A percentile compares a stretch with the other conserved stretches of the same genome.
phyloP scores from a whole-genome alignment of 2,329 filamentous ascomycete genomes.

The Akanthomyces uredinophilus region DNA sequence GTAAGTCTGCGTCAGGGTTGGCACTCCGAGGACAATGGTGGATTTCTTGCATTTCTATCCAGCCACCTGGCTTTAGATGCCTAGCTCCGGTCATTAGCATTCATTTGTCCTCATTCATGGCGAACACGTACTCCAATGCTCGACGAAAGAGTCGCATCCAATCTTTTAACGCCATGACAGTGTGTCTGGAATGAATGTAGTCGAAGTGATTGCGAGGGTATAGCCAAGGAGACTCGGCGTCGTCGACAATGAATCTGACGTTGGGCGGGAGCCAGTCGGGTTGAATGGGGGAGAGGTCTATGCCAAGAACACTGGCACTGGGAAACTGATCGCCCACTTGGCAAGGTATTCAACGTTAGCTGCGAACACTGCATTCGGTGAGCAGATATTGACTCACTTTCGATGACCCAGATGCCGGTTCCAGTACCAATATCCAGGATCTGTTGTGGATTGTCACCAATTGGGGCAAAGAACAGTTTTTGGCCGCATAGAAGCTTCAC shows the following conservation, averaged over 20 bases:
- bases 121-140: constrained; percentile 39
- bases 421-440: constrained; percentile 55
- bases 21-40: constrained; percentile 44
- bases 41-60: constrained; percentile 52
- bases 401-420: constrained; percentile 56
- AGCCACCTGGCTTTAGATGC: constrained; percentile 49
- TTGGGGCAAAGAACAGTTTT: constrained; percentile 47
- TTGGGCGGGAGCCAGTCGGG: constrained; percentile 50
- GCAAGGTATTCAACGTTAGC: constrained; percentile 13
- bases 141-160: constrained; percentile 47
- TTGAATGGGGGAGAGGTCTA: constrained; percentile 45
- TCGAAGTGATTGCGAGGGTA: constrained; percentile 52
- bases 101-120: too few species aligned
- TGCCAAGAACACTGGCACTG: constrained; percentile 38
- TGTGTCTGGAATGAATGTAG: constrained; percentile 55
- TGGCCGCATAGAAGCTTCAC: constrained; percentile 43
- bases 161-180: constrained; percentile 51
- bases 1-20: constrained; percentile 33
- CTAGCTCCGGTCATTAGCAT: constrained; percentile 23
- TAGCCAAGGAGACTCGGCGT: constrained; percentile 53
- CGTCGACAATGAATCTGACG: constrained; percentile 51
- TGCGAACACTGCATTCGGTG: neutral
- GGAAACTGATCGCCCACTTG: constrained; percentile 43
- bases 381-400: constrained; percentile 30
- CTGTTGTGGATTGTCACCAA: constrained; percentile 41